Evolutionary conservation across 176 grass and related monocot species (phyloP).

Genomic region (Raddia distichophylla): DNA sequence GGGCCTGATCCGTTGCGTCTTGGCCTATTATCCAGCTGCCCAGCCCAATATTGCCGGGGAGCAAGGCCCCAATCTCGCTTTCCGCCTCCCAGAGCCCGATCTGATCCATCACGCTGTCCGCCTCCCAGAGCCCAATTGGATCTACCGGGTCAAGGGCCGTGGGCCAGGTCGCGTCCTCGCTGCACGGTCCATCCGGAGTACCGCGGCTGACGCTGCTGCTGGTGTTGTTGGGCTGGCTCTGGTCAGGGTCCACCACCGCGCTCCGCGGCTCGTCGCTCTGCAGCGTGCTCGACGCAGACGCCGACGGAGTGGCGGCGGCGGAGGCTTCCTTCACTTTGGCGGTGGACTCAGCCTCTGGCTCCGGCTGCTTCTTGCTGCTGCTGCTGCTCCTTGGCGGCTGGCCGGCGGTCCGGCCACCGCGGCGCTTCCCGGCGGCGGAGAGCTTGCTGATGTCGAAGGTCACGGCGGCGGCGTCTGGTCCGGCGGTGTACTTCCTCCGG

Average conservation of each 20-base stretch:
- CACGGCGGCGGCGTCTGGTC: slow-evolving; percentile 32
- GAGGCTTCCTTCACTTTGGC: not conserved
- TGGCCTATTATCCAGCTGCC: not conserved
- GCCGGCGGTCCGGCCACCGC: slow-evolving; percentile 37
- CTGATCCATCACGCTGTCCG: slow-evolving; percentile 49
- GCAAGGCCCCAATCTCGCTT: slow-evolving; percentile 56
- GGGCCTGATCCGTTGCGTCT: slow-evolving; percentile 1
- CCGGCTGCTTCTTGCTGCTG: slow-evolving; percentile 12
- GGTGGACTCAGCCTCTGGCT: not conserved
- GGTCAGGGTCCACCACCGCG: slow-evolving; percentile 59
- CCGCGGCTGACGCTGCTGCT: not conserved
- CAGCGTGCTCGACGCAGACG: slow-evolving; percentile 24
- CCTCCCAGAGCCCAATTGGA: slow-evolving; percentile 35
- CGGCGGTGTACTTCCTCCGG: slow-evolving; percentile 30
- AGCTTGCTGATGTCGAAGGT: slow-evolving; percentile 47
- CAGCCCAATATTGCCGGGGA: not conserved
- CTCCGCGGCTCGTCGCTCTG: slow-evolving; percentile 57
- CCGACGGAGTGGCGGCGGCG: not conserved
- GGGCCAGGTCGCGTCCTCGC: slow-evolving; percentile 49
- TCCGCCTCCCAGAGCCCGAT: slow-evolving; percentile 36
- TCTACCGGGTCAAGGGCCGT: slow-evolving; percentile 25
- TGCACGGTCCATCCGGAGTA: not conserved
- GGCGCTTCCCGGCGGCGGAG: slow-evolving; percentile 35
- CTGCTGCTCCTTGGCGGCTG: slow-evolving; percentile 44
- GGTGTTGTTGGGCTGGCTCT: slow-evolving; percentile 40